A percentile compares a stretch with the other conserved stretches of the same genome.
Conservation (phyloP, 2,329 filamentous ascomycete species). For the Alternaria panax region DNA sequence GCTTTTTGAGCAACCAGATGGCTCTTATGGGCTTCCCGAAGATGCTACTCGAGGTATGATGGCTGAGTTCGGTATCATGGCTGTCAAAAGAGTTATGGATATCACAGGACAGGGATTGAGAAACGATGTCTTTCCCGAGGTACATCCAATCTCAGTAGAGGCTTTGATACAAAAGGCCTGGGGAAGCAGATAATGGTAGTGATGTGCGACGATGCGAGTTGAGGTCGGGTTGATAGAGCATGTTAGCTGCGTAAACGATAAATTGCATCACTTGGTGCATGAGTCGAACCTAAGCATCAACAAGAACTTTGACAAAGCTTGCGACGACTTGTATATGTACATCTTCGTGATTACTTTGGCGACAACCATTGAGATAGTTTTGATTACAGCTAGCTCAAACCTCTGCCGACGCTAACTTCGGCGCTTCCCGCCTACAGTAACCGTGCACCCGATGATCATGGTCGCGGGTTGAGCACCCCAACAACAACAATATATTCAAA, state of each 20-base stretch:
- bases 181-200: slow-evolving; percentile 3
- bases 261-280: neutral
- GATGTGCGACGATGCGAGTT: neutral
- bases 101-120: slow-evolving; percentile 7
- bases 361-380: neutral
- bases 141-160: slow-evolving; percentile 17
- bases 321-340: neutral
- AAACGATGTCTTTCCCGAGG: slow-evolving; percentile 17
- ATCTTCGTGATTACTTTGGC: neutral
- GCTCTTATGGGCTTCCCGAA: slow-evolving; percentile 5
- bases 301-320: neutral
- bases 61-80: slow-evolving; percentile 17
- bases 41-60: slow-evolving; percentile 6
- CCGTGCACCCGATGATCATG: no score
- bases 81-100: slow-evolving; percentile 14
- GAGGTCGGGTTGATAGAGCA: neutral
- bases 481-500: no score
- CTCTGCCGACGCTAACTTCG: neutral
- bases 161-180: slow-evolving; percentile 18
- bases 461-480: no score
- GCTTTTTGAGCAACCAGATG: slow-evolving; percentile 17
- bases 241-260: no score
- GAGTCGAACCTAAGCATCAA: neutral
- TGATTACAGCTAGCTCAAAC: neutral
- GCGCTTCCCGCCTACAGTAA: neutral